Evolutionary conservation across 148 eudicot species (phyloP).

Genomic region (Rhododendron griersonianum): DNA sequence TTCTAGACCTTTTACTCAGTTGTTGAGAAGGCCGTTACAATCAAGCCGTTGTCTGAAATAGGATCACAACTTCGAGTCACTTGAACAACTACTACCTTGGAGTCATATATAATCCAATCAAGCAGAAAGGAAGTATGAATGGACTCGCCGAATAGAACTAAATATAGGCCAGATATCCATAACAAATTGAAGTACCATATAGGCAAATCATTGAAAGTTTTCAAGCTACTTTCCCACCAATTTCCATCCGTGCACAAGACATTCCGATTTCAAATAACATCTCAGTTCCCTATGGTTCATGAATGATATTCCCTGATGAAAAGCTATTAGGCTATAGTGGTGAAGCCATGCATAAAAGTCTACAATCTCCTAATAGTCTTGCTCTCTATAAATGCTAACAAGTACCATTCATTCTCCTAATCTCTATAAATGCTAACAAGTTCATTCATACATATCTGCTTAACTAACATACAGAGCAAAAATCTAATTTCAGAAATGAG

Average conservation of each 20-base stretch:
- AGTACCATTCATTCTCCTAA: background rate
- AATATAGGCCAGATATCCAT: background rate
- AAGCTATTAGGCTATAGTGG: background rate
- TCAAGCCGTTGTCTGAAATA: too few relatives aligned
- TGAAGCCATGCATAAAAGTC: background rate
- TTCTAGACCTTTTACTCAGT: background rate
- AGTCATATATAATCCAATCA: background rate
- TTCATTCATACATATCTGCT: background rate
- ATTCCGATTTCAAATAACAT: background rate
- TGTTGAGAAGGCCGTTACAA: background rate
- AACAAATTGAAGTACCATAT: background rate
- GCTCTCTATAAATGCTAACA: background rate
- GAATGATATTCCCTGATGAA: background rate
- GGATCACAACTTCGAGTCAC: background rate
- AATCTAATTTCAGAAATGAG: background rate
- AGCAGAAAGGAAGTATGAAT: background rate
- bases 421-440: background rate
- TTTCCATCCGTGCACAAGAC: background rate
- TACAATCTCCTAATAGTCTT: background rate
- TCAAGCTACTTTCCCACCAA: background rate
- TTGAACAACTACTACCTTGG: background rate
- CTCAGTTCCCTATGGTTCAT: background rate
- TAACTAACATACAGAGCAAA: background rate
- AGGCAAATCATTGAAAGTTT: background rate
- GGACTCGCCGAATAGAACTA: background rate